phyloP scores from a whole-genome alignment of 495 filamentous ascomycete species.

The Penicillium simplicissimum region DNA sequence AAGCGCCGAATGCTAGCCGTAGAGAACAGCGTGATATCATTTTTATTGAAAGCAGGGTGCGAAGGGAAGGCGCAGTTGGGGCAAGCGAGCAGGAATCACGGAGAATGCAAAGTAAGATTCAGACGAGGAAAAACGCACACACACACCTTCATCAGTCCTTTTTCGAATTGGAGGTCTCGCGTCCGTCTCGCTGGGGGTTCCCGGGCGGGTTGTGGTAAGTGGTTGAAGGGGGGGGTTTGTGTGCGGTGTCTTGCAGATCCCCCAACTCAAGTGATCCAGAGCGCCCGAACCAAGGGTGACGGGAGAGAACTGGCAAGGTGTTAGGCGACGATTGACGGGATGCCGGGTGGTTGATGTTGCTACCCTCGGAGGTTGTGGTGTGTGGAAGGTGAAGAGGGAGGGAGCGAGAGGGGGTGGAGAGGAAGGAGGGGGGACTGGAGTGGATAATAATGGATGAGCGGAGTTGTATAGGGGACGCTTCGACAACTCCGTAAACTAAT shows the following conservation, averaged over 20 bases:
- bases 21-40: constrained; percentile 26
- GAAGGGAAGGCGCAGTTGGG: not conserved
- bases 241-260: constrained; percentile 31
- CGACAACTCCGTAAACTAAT: not conserved
- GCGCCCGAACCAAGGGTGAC: not conserved
- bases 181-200: not conserved
- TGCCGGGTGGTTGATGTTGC: not conserved
- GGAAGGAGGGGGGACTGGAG: constrained; percentile 11
- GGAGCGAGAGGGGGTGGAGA: constrained; percentile 18
- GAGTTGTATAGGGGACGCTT: constrained; percentile 15
- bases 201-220: constrained; percentile 7
- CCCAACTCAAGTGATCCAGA: constrained; percentile 9
- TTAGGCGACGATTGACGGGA: not conserved
- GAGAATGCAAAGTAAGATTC: constrained; percentile 1
- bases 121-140: constrained; percentile 16
- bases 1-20: constrained; percentile 11
- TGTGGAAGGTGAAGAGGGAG: constrained; percentile 16
- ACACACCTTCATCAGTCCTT: constrained; percentile 38
- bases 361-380: constrained; percentile 14
- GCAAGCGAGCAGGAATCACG: not conserved
- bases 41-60: constrained; percentile 19
- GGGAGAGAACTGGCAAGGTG: not conserved
- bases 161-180: constrained; percentile 25
- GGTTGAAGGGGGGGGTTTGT: constrained; percentile 24
- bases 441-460: constrained; percentile 27